Evolutionary conservation across 495 filamentous ascomycete genomes (phyloP).

Genomic region (Lasiosphaeriaceae sp.): DNA sequence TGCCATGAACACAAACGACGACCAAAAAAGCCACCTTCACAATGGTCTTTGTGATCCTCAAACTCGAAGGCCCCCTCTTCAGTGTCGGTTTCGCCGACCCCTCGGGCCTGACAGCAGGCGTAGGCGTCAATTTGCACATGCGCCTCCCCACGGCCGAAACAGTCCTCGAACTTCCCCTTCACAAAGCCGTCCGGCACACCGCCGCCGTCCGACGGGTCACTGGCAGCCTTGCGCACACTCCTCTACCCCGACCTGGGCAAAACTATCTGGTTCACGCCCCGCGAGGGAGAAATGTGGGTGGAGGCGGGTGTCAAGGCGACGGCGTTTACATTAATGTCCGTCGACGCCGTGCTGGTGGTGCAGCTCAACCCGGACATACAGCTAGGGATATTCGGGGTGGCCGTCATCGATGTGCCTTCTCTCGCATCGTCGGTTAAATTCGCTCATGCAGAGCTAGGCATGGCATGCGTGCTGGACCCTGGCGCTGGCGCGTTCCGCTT

Average conservation of each 20-base stretch:
- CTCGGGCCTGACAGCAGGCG: slow-evolving; percentile 14
- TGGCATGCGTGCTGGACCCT: slow-evolving; percentile 33
- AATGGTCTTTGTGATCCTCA: slow-evolving; percentile 36
- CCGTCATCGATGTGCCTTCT: slow-evolving; percentile 30
- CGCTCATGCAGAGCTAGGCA: slow-evolving; percentile 38
- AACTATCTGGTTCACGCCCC: slow-evolving; percentile 15
- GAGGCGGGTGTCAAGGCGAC: slow-evolving; percentile 37
- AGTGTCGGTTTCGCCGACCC: slow-evolving; percentile 36
- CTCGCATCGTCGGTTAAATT: slow-evolving; percentile 18
- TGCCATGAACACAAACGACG: no score
- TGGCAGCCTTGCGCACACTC: no score
- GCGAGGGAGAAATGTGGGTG: slow-evolving; percentile 34
- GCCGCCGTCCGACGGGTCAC: no score
- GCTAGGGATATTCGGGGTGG: slow-evolving; percentile 38
- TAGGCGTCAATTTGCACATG: slow-evolving; percentile 30
- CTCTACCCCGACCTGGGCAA: neutral
- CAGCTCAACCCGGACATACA: slow-evolving; percentile 24
- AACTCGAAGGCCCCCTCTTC: slow-evolving; percentile 38
- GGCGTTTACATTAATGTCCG: slow-evolving; percentile 39
- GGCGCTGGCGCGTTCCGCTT: slow-evolving; percentile 31
- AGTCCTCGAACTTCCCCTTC: slow-evolving; percentile 26
- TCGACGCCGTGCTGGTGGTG: slow-evolving; percentile 38
- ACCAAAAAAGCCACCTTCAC: neutral
- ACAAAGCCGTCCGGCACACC: slow-evolving; percentile 33
- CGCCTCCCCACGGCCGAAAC: slow-evolving; percentile 5